Conservation (phyloP, 2,329 filamentous ascomycete species). For the Aspergillus sp. region DNA sequence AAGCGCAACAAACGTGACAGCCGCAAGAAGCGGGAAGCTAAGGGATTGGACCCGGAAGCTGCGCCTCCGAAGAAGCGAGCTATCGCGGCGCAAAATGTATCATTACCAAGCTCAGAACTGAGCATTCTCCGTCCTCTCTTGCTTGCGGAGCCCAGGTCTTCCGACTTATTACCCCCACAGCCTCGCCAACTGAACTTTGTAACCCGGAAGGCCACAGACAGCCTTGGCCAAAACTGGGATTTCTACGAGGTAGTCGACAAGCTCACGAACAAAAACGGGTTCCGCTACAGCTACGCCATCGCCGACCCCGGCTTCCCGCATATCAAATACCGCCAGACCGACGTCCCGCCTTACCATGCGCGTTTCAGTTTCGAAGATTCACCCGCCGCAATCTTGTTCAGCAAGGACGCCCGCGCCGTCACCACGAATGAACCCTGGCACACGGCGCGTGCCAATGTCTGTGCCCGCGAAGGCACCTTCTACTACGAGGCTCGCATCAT, state of each 20-base stretch:
- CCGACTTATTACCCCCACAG: slow-evolving; percentile 37
- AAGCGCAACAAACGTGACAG: slow-evolving; percentile 44
- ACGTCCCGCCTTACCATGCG: slow-evolving; percentile 76
- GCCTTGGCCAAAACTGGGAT: slow-evolving; percentile 35
- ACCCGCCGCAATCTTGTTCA: slow-evolving; percentile 79
- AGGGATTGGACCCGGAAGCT: slow-evolving; percentile 37
- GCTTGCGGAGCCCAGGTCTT: slow-evolving; percentile 37
- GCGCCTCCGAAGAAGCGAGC: slow-evolving; percentile 36
- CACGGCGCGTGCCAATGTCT: slow-evolving; percentile 86
- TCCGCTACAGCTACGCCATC: slow-evolving; percentile 86
- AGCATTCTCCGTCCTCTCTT: slow-evolving; percentile 39
- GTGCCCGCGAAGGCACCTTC: slow-evolving; percentile 81
- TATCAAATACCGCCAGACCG: slow-evolving; percentile 86
- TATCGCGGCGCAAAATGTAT: slow-evolving; percentile 26
- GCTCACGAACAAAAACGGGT: slow-evolving; percentile 67
- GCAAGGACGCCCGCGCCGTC: slow-evolving; percentile 69
- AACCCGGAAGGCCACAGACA: slow-evolving; percentile 33
- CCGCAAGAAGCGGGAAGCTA: slow-evolving; percentile 44
- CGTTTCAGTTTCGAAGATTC: slow-evolving; percentile 92
- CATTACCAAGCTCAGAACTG: slow-evolving; percentile 36
- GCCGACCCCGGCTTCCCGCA: slow-evolving; percentile 84
- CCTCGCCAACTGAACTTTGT: slow-evolving; percentile 40
- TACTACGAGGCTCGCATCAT: slow-evolving; percentile 95
- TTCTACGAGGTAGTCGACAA: slow-evolving; percentile 45
- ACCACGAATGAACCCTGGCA: slow-evolving; percentile 92